Evolutionary conservation across 768 basidiomycete genomes (phyloP), one percentile per base, ranked within the genome.

Genomic region (Amanita rimosa): DNA sequence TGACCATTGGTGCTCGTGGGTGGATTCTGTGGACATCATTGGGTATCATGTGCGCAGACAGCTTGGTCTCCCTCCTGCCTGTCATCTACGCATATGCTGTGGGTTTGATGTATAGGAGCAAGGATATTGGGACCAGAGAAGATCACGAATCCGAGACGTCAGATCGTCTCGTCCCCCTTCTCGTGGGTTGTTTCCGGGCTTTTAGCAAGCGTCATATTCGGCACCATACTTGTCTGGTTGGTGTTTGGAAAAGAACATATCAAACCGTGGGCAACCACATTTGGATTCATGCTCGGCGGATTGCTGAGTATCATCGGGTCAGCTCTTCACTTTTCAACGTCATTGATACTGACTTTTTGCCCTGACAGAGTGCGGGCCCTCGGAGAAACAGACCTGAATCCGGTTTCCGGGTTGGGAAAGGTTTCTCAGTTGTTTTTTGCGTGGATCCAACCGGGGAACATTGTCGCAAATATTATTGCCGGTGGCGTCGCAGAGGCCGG

Each of bases 21-120:
- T 95, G 91, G 91, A 92, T 95, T 48, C 76, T 98, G n/a, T 98
- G 95, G 95, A 75, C 83, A 17, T 87, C 92, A 1, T 74, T 98
- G 31, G 94, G 93, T 3, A 86, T 95, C 58, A 97, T 98, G 95
- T 90, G 85, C 62, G 78, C 91, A 31, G 95, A 98, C 65, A 85
- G 84, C 46, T 63, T 97, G 51, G 74, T 97, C 33, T 91, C 90
- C 8, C 78, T 98, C 22, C 55, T 90, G 14, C 90, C 93, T 16
- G 80, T 92, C 51, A 64, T 76, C 36, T 61, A 71, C 45, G 81
- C 83, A 49, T 78, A 76, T 47, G 42, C 74, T 21, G 51, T 55
- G 58, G 63, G 69, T 58, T 48, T 57, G 58, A 24, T 67, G 43
- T 52, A 58, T 49, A 52, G 56, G 46, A 54, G n/a, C n/a, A n/a